Percentiles rank a stretch among this genome's conserved stretches.
Evolutionary conservation across 2,329 filamentous ascomycete genomes (phyloP).

Genomic region (Beauveria sp.): DNA sequence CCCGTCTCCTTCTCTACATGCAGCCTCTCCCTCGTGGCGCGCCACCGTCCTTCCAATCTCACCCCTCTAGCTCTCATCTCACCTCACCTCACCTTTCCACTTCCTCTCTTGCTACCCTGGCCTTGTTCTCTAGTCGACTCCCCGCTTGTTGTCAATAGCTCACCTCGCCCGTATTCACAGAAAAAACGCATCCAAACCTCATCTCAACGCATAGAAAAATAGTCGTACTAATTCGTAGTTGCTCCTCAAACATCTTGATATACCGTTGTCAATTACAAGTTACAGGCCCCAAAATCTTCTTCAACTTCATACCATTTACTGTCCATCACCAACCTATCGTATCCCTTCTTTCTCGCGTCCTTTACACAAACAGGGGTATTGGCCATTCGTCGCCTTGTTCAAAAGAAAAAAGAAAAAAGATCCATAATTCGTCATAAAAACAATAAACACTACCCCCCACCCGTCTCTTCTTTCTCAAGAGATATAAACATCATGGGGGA

Average conservation of each 20-base stretch:
- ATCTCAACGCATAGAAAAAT: background rate
- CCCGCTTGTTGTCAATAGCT: no score
- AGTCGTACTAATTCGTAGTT: background rate
- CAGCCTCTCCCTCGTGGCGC: background rate
- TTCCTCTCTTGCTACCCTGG: background rate
- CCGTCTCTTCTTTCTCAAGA: background rate
- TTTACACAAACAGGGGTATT: constrained; percentile 3
- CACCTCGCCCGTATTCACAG: background rate
- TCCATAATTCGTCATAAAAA: constrained; percentile 10
- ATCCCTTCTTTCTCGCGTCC: background rate
- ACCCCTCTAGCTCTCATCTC: constrained; percentile 9
- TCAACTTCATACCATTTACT: background rate
- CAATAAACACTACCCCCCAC: background rate
- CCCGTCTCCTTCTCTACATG: background rate
- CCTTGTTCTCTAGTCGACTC: background rate
- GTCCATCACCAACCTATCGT: background rate
- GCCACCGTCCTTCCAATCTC: background rate
- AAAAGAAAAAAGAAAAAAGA: background rate
- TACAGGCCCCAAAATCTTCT: background rate
- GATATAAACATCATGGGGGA: constrained; percentile 3
- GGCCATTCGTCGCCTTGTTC: background rate
- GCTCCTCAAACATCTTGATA: background rate
- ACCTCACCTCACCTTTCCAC: background rate
- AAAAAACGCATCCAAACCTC: background rate
- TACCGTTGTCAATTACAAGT: background rate